Conservation (phyloP, 2,329 filamentous ascomycete species). For the Epichloe aotearoae region DNA sequence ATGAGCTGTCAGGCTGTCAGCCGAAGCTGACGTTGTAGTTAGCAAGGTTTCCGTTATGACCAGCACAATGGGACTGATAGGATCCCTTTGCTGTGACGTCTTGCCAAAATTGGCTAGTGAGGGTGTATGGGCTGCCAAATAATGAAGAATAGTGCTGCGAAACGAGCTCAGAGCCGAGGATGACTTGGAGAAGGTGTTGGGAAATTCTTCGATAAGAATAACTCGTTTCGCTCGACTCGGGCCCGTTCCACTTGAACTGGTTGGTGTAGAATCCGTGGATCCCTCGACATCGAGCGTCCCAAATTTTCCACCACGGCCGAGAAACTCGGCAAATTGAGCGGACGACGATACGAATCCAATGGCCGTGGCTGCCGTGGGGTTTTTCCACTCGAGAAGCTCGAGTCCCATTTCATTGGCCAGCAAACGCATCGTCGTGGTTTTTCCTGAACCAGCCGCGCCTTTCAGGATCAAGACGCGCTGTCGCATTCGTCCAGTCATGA, state of each 20-base stretch:
- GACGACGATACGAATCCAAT: constrained; percentile 56
- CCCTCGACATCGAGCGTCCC: constrained; percentile 46
- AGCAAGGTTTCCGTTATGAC: constrained; percentile 84
- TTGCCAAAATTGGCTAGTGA: constrained; percentile 35
- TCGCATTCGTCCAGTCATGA: constrained; percentile 48
- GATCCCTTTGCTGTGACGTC: constrained; percentile 24
- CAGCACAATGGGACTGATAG: constrained; percentile 65
- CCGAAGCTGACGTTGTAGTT: constrained; percentile 69
- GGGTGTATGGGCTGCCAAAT: constrained; percentile 54
- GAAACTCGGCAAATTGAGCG: constrained; percentile 82
- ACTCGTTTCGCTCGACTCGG: constrained; percentile 31
- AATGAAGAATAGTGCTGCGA: constrained; percentile 60
- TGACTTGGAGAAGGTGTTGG: constrained; percentile 56
- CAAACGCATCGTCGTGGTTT: constrained; percentile 74
- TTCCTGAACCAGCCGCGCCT: constrained; percentile 81
- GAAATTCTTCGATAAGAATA: constrained; percentile 71
- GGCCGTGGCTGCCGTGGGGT: constrained; percentile 51
- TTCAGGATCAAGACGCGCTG: constrained; percentile 75
- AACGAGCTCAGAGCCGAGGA: constrained; percentile 57
- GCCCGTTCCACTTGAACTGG: constrained; percentile 9
- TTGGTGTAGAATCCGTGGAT: constrained; percentile 15
- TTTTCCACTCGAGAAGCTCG: constrained; percentile 81
- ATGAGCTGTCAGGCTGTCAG: constrained; percentile 88
- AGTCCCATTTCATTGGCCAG: constrained; percentile 66
- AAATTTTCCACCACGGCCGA: constrained; percentile 70